Base-by-base conservation (phyloP, 2,329 filamentous ascomycete genomes). In the Fusarium succisae region DNA sequence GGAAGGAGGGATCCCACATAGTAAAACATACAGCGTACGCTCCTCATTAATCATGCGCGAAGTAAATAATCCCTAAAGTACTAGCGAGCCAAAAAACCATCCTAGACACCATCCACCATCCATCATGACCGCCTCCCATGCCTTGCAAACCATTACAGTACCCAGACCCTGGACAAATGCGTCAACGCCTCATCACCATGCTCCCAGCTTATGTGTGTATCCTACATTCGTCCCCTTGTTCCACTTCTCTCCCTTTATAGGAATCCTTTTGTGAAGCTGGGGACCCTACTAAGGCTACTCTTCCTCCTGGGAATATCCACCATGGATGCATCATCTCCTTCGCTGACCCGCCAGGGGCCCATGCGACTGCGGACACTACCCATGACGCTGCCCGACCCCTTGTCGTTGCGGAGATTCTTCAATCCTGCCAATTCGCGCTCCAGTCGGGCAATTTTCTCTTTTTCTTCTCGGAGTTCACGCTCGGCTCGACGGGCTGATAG, bases 351-450 rank as follows among this genome's bases (percentile, higher is more conserved):
- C 79, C 80, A 81, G 61, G 78, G 78, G 53, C 78, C 79, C 72
- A 80, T 77, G 64, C 80, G 81, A 70, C 81, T 82, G 61, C 80
- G 82, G 59, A 83, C 78, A 72, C 82, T 85, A 59, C 78, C 83
- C 72, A 78, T 82, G 91, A 86, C 90, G 89, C 78, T 81, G 22
- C 77, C 77, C 8, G 82, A 81, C 15, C 83, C 84, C 81, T 88
- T 91, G 78, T 95, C 93, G 71, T 90, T 86, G 39, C 93, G 87
- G 35, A 95, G 84, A 74, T 92, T 94, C 81, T 96, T 97, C 90
- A 92, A 94, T 6, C 91, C 91, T 76, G 97, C 95, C 14, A 98
- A 83, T 83, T 98, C 96, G 54, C 95, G 90, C 83, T 98, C 95
- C n/a, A 98, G 86, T 38, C 92, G 88, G 35, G 95, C 84, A 2